Evolutionary conservation across 345 rosid genomes (phyloP).

Genomic region (Gossypium turneri): DNA sequence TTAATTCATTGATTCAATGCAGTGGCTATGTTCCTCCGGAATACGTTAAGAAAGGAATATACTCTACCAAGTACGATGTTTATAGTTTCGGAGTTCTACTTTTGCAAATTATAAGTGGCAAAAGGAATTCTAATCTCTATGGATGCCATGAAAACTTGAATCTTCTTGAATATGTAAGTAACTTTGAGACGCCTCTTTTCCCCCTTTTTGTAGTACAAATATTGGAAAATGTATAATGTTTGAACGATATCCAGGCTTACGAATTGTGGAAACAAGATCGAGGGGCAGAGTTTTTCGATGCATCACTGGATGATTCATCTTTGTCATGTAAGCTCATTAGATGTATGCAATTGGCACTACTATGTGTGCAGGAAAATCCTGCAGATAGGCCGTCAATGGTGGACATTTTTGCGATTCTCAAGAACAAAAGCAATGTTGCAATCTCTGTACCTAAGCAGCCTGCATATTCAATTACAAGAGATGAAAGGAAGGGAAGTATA

Average conservation of each 20-base stretch:
- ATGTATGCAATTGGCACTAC: slow-evolving; percentile 18
- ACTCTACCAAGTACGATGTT: slow-evolving; percentile 46
- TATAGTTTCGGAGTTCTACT: slow-evolving; percentile 53
- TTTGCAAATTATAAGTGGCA: slow-evolving; percentile 44
- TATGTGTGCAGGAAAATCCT: slow-evolving; percentile 14
- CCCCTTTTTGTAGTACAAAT: not conserved
- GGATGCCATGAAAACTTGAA: not conserved
- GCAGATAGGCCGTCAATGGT: slow-evolving; percentile 20
- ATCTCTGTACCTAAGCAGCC: slow-evolving; percentile 5
- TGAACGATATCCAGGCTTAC: slow-evolving; percentile 9
- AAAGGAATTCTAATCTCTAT: slow-evolving; percentile 20
- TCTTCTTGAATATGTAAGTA: slow-evolving; percentile 12
- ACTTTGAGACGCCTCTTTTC: not conserved
- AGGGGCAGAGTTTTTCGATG: slow-evolving; percentile 8
- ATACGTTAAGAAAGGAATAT: slow-evolving; percentile 39
- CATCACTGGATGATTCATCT: slow-evolving; percentile 13
- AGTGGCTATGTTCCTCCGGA: slow-evolving; percentile 54
- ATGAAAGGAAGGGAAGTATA: not conserved
- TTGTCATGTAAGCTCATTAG: slow-evolving; percentile 9
- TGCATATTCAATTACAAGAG: slow-evolving; percentile 9
- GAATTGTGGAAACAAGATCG: slow-evolving; percentile 5
- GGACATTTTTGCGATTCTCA: slow-evolving; percentile 11
- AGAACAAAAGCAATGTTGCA: not conserved
- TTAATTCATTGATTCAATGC: not conserved
- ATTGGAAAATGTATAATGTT: not conserved